phyloP scores from a whole-genome alignment of 192 early-diverging fungal species.

The Thamnidium elegans region DNA sequence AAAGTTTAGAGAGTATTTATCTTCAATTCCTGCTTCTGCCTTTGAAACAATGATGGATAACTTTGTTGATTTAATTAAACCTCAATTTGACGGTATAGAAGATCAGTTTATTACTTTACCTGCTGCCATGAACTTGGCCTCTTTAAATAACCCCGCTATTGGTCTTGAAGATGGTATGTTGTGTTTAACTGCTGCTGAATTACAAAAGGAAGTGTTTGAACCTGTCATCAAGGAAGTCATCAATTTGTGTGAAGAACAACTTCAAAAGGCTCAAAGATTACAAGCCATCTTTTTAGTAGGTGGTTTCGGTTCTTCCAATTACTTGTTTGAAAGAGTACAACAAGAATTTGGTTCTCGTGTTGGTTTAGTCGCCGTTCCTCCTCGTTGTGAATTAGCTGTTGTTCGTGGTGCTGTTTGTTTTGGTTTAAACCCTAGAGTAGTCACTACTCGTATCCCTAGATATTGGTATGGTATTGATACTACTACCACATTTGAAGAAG shows the following conservation, averaged over 20 bases:
- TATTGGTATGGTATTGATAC: constrained; percentile 51
- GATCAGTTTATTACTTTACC: constrained; percentile 48
- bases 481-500: constrained; percentile 49
- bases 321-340: constrained; percentile 46
- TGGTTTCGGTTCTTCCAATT: constrained; percentile 54
- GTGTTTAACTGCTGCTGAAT: constrained; percentile 43
- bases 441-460: constrained; percentile 49
- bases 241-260: constrained; percentile 46
- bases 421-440: constrained; percentile 47
- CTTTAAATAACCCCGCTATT: constrained; percentile 46
- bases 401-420: constrained; percentile 53
- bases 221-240: constrained; percentile 52
- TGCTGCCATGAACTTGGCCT: constrained; percentile 45
- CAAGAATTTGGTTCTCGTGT: constrained; percentile 47
- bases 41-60: constrained; percentile 48
- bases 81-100: constrained; percentile 51
- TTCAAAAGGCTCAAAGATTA: constrained; percentile 42
- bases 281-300: constrained; percentile 55
- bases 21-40: constrained; percentile 40
- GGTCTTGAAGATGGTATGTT: constrained; percentile 51
- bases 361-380: constrained; percentile 48
- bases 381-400: constrained; percentile 49
- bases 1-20: constrained; percentile 44
- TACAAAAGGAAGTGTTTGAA: constrained; percentile 52
- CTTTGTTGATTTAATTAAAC: constrained; percentile 54